These are phyloP conservation scores for Suhomyces panamericanus DNA, from an alignment of 1,139 yeast genomes.

Conservation along the genomic window DNA sequence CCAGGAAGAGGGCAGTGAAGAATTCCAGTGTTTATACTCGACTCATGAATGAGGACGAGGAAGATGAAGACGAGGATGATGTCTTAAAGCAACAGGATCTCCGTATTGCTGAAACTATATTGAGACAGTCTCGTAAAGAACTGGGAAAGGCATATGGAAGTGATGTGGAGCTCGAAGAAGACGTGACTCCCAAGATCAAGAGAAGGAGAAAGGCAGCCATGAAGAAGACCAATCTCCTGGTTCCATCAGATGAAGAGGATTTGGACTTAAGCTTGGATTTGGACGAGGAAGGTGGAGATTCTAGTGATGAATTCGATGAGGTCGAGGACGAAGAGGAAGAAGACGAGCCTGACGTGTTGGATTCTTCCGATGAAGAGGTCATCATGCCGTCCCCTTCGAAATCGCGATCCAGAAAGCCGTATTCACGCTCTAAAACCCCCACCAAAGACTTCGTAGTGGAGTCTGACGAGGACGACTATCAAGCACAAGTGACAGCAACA, in stretches of 20 bases:
- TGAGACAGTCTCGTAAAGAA: slow-evolving; percentile 27
- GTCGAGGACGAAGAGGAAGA: slow-evolving; percentile 12
- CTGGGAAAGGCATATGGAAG: slow-evolving; percentile 24
- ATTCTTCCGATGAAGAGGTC: slow-evolving; percentile 9
- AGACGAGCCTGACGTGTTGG: slow-evolving; percentile 5
- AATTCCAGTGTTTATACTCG: slow-evolving; percentile 29
- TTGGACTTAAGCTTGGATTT: slow-evolving; percentile 1
- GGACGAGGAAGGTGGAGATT: not conserved
- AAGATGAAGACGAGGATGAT: slow-evolving; percentile 31
- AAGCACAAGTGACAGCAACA: not conserved
- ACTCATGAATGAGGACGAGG: slow-evolving; percentile 38
- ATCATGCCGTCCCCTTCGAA: slow-evolving; percentile 3
- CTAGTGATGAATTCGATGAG: slow-evolving; percentile 6
- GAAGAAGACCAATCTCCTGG: slow-evolving; percentile 3
- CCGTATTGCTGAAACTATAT: slow-evolving; percentile 47
- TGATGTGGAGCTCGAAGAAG: slow-evolving; percentile 36
- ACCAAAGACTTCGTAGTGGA: not conserved
- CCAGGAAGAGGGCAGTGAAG: slow-evolving; percentile 49
- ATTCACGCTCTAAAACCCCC: not conserved
- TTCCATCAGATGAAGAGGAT: slow-evolving; percentile 6
- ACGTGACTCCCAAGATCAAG: slow-evolving; percentile 12
- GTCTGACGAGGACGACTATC: not conserved
- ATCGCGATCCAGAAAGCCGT: not conserved
- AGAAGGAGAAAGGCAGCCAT: slow-evolving; percentile 3
- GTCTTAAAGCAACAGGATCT: slow-evolving; percentile 37